Evolutionary conservation across 2,329 filamentous ascomycete species (phyloP).

Genomic region (Ascochyta koolunga): DNA sequence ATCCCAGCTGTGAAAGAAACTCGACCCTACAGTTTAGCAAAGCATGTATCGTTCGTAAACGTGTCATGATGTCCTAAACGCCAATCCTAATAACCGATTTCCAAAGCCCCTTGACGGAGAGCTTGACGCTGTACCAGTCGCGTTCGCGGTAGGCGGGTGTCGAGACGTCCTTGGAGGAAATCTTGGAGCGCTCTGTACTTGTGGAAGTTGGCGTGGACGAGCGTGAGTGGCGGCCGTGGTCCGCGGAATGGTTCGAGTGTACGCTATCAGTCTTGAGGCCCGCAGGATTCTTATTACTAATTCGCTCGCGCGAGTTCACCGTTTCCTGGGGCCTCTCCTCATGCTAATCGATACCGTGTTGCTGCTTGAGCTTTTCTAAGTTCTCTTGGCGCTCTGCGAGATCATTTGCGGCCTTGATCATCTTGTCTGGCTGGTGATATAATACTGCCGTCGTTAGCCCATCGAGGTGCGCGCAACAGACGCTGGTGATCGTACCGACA

Average conservation of each 20-base stretch:
- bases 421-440: slow-evolving; percentile 80
- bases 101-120: slow-evolving; percentile 41
- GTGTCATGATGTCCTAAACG: slow-evolving; percentile 39
- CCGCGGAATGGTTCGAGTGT: slow-evolving; percentile 36
- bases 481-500: slow-evolving; percentile 70
- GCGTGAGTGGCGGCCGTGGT: slow-evolving; percentile 26
- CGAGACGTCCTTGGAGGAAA: slow-evolving; percentile 18
- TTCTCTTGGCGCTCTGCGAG: slow-evolving; percentile 92
- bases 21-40: slow-evolving; percentile 24
- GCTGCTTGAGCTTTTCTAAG: slow-evolving; percentile 96
- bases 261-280: slow-evolving; percentile 43
- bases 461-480: not conserved
- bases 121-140: slow-evolving; percentile 42
- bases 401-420: slow-evolving; percentile 88
- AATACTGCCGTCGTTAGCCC: slow-evolving; percentile 58
- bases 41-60: slow-evolving; percentile 27
- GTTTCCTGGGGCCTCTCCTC: slow-evolving; percentile 56
- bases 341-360: slow-evolving; percentile 94
- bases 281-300: slow-evolving; percentile 42
- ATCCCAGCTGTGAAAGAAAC: slow-evolving; percentile 16
- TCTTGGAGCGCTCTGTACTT: slow-evolving; percentile 30
- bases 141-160: slow-evolving; percentile 35
- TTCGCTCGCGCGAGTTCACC: slow-evolving; percentile 41
- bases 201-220: slow-evolving; percentile 35
- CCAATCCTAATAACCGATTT: slow-evolving; percentile 38